phyloP scores from a whole-genome alignment of 345 rosid species.

The Citrus australasica region DNA sequence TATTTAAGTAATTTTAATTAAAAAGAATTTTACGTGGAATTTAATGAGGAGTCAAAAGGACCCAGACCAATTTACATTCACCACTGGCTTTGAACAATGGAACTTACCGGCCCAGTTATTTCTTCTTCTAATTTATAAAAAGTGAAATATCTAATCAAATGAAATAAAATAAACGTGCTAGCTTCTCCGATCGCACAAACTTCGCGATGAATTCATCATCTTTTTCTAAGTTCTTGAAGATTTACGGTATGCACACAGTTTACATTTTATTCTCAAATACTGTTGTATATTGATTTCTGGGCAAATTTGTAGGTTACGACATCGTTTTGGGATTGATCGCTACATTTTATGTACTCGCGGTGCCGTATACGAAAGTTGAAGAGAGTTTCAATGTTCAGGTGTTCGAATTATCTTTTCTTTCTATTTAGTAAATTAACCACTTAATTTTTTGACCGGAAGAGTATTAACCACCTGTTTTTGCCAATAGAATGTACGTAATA shows the following conservation, averaged over 20 bases:
- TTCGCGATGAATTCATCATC: slow-evolving; percentile 34
- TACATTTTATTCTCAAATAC: not conserved
- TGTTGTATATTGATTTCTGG: not conserved
- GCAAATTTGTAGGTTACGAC: slow-evolving; percentile 56
- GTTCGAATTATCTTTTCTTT: not conserved
- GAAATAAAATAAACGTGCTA: too few species aligned
- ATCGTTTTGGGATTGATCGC: slow-evolving; percentile 75
- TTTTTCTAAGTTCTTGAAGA: slow-evolving; percentile 34
- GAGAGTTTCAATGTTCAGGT: slow-evolving; percentile 98
- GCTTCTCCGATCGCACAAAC: not conserved
- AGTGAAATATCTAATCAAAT: too few species aligned
- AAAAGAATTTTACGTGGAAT: too few species aligned
- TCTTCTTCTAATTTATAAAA: too few species aligned
- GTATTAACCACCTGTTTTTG: not conserved
- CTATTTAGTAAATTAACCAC: not conserved
- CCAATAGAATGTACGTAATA: not conserved
- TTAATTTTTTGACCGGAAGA: not conserved
- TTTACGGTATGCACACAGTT: slow-evolving; percentile 30
- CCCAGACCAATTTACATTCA: too few species aligned
- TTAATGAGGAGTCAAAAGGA: too few species aligned
- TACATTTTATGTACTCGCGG: slow-evolving; percentile 64
- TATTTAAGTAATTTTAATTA: too few species aligned
- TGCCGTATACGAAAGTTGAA: slow-evolving; percentile 93
- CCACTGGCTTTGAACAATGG: too few species aligned
- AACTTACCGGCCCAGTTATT: too few species aligned